Conservation (phyloP, 1,284 basidiomycete species). For the Leccinum pallidistipes region DNA sequence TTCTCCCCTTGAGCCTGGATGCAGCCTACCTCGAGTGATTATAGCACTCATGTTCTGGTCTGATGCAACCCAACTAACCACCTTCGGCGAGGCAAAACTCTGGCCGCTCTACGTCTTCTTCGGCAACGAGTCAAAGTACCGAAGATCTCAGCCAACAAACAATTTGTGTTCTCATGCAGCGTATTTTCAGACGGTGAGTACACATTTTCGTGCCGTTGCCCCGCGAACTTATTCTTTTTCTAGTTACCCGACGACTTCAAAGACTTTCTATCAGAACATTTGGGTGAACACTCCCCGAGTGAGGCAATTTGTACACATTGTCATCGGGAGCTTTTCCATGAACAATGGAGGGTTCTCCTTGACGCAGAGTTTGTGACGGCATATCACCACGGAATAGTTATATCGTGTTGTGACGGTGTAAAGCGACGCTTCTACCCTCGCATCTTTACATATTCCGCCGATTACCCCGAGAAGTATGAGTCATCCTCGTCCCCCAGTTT, state of each 20-base stretch:
- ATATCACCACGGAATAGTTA: conserved; percentile 21
- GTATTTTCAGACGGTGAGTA: no score
- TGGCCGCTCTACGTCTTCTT: no score
- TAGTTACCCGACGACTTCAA: conserved; percentile 12
- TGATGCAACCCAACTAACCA: no score
- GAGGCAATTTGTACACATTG: conserved; percentile 16
- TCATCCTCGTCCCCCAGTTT: background rate
- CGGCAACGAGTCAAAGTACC: no score
- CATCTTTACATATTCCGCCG: conserved; percentile 29
- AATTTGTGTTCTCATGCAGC: no score
- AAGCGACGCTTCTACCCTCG: conserved; percentile 17
- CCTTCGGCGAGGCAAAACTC: no score
- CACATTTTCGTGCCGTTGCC: background rate
- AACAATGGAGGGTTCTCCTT: conserved; percentile 14
- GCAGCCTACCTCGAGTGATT: no score
- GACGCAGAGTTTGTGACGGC: conserved; percentile 9
- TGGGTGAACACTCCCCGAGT: background rate
- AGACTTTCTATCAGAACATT: conserved; percentile 4
- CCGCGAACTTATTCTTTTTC: background rate
- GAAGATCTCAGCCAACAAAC: no score
- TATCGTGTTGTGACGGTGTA: conserved; percentile 22
- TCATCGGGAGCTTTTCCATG: conserved; percentile 25
- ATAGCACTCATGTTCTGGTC: no score
- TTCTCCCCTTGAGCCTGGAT: no score
- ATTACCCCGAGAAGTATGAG: conserved; percentile 34